Evolutionary conservation across 352 stramenopile species (phyloP).

Genomic region (Phytophthora macrochlamydospora): DNA sequence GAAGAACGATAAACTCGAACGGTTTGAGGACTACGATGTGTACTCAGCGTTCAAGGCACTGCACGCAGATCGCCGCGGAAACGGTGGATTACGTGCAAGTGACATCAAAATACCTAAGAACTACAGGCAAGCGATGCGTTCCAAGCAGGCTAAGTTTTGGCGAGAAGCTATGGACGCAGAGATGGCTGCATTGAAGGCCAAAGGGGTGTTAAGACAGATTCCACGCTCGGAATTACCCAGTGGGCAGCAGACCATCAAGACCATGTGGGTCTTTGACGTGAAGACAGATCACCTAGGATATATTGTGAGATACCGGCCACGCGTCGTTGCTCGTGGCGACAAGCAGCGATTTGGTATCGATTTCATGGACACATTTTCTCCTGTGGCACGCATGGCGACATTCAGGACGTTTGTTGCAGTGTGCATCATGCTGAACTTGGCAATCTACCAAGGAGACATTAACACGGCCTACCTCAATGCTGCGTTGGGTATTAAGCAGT

Average conservation of each 20-base stretch:
- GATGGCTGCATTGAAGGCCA: background rate
- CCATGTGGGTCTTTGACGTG: constrained; percentile 17
- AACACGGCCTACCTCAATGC: background rate
- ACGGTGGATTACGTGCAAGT: background rate
- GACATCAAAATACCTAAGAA: background rate
- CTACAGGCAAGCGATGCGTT: background rate
- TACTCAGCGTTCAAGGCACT: background rate
- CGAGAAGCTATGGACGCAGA: background rate
- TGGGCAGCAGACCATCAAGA: constrained; percentile 1
- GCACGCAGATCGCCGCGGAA: background rate
- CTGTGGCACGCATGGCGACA: constrained; percentile 11
- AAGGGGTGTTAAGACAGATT: constrained; percentile 1
- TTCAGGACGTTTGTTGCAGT: constrained; percentile 2
- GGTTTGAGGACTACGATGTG: background rate
- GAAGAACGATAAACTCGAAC: background rate
- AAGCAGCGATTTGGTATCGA: constrained; percentile 10
- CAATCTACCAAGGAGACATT: background rate
- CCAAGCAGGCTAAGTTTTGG: background rate
- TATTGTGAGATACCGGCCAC: constrained; percentile 6
- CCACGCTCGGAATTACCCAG: background rate
- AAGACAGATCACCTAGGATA: constrained; percentile 14
- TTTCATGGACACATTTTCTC: constrained; percentile 9
- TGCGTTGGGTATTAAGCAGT: background rate
- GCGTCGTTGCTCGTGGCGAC: constrained; percentile 14
- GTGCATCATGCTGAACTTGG: background rate